Evolutionary conservation across 768 basidiomycete species (phyloP), one percentile per base, ranked within the genome.

Genomic region (Boletus rubroflammeus): DNA sequence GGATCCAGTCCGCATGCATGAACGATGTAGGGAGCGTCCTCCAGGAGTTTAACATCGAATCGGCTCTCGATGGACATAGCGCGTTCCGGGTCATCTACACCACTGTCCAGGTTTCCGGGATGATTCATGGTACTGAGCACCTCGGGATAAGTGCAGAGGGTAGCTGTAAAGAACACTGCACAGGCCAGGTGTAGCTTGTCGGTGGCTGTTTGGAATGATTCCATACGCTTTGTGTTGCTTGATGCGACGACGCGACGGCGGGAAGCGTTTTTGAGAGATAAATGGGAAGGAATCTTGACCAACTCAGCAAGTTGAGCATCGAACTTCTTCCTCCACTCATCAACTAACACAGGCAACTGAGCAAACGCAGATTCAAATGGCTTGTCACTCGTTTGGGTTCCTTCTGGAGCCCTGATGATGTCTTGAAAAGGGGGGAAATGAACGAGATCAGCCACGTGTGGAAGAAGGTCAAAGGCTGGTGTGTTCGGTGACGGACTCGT

Each of bases 1-100:
- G 51, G 52, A 36, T 56, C 45, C 26, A 56, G 26, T 14, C 45
- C 54, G 14, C 54, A 51, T 5, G 52, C 54, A 34, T 32, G 36
- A 26, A 51, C 29, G 7, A 55, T 38, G 28, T 45, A 34, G 15
- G 44, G 36, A 23, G 55, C 45, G 2, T 35, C 32, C 5, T 23
- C 38, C 31, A 56, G 11, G 26, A 42, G n/a, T 8, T 0, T 3
- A n/a, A 54, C 2, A 6, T 3, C 3, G 17, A 47, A 43, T 21
- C 28, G 25, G 19, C 10, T 6, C 9, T 26, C 15, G n/a, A 56
- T 26, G 7, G 26, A 28, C 17, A 6, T 2, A 10, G 38, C 19
- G 15, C 29, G 8, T 7, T 23, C 13, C 32, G 26, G 17, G 14
- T 34, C 23, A 13, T 23, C n/a, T 17, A 26, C n/a, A 13, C 3